Conservation (phyloP, 768 basidiomycete genomes). For the Phylloporus sp. region DNA sequence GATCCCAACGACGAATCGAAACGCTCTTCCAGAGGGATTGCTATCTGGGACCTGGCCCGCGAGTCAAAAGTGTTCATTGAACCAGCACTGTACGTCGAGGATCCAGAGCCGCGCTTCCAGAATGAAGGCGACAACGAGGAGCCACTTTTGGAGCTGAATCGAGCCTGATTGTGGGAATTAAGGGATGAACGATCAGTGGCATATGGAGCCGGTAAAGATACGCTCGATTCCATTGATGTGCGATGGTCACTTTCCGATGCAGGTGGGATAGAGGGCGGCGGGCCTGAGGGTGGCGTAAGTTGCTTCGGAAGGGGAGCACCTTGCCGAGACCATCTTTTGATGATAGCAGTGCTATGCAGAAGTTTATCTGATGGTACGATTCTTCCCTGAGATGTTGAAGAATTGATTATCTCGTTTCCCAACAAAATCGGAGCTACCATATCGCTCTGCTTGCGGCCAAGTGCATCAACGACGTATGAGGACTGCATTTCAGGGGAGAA, state of each 20-base stretch:
- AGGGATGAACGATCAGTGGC: slow-evolving; percentile 36
- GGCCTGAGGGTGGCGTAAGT: slow-evolving; percentile 56
- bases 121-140: slow-evolving; percentile 47
- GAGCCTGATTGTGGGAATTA: slow-evolving; percentile 24
- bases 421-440: background rate
- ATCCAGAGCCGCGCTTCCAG: slow-evolving; percentile 50
- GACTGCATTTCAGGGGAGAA: slow-evolving; percentile 1
- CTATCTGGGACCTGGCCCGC: slow-evolving; percentile 17
- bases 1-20: slow-evolving; percentile 12
- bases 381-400: background rate
- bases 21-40: slow-evolving; percentile 4
- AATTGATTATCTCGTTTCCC: background rate
- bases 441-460: slow-evolving; percentile 3
- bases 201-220: slow-evolving; percentile 31
- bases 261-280: slow-evolving; percentile 48
- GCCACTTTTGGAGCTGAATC: slow-evolving; percentile 40
- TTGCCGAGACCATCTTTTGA: slow-evolving; percentile 55
- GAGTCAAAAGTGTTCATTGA: slow-evolving; percentile 44
- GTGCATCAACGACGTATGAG: background rate
- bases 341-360: slow-evolving; percentile 19
- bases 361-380: slow-evolving; percentile 28
- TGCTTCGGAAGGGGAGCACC: slow-evolving; percentile 45
- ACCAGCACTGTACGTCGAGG: slow-evolving; percentile 44
- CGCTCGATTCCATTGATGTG: slow-evolving; percentile 20
- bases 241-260: slow-evolving; percentile 21